Base-by-base conservation (phyloP, 2,329 filamentous ascomycete genomes). In the Pestalotiopsis sp. region DNA sequence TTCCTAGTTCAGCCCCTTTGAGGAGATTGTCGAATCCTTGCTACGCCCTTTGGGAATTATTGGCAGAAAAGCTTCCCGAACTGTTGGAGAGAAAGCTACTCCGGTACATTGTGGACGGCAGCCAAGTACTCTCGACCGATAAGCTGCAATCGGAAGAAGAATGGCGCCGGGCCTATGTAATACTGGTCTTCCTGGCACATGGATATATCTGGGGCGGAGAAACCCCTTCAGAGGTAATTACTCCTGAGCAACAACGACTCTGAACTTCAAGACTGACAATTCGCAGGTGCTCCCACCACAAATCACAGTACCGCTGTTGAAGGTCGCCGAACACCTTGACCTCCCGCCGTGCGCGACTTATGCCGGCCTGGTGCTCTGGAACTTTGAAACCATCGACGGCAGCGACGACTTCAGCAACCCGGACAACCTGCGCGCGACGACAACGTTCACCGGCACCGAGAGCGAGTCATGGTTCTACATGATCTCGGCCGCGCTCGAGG, bases 391-490 rank as follows among this genome's bases (percentile, higher is more conserved):
- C 52, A 70, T 73, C 0, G 77, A 79, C 2, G 58, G 74, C 0
- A 86, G 90, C 63, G 59, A 74, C 1, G 86, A 90, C 64, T 88
- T 92, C 36, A 87, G 90, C 72, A 83, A 89, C 68, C 83, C 95
- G 11, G 88, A 93, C 69, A 90, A 92, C 65, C 84, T 98, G 12
- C 84, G 87, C 23, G 91, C 91, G 0, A 85, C 95, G 11, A 87
- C 92, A 76, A 97, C 95, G 13, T 96, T 97, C 75, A 98, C 94
- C 4, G 95, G 94, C 31, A 96, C 93, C 7, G 82, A 91, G 65
- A 94, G 97, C 73, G 95, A 98, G 80, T 94, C 94, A 74, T 98
- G 95, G 95, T 98, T 98, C 81, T 95, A 95, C 74, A 85, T 96
- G 49, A 87, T 98, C 70, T 97, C 93, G 0, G 92, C 96, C 0